Conservation (phyloP, 345 rosid species). For the Salix arbutifolia region DNA sequence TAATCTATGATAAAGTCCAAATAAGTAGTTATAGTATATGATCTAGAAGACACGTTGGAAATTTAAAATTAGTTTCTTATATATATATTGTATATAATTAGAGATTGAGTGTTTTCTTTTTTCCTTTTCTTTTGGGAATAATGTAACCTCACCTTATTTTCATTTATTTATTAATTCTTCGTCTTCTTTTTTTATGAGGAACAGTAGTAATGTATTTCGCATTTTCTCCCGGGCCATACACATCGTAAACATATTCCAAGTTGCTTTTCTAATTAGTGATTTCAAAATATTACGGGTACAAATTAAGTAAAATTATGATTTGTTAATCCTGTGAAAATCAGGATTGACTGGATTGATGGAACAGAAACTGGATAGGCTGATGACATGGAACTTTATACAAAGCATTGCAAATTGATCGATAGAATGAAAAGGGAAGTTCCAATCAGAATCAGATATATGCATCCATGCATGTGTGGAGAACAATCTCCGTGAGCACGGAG, state of each 20-base stretch:
- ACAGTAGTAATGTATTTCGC: too few relatives aligned
- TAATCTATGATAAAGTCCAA: too few relatives aligned
- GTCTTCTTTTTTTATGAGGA: not conserved
- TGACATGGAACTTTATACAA: constrained; percentile 17
- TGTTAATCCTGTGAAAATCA: not conserved
- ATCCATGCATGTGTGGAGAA: constrained; percentile 16
- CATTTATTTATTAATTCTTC: too few relatives aligned
- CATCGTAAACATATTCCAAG: not conserved
- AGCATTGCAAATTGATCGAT: not conserved
- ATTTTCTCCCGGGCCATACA: not conserved
- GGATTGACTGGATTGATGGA: not conserved
- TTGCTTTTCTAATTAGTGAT: not conserved
- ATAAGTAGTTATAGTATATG: too few relatives aligned
- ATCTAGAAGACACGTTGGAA: not conserved
- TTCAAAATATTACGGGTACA: not conserved
- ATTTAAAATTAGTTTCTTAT: too few relatives aligned
- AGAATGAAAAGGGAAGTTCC: not conserved
- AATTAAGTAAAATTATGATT: not conserved
- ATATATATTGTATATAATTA: too few relatives aligned
- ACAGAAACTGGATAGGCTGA: constrained; percentile 21
- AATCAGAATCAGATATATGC: not conserved
- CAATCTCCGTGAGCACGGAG: constrained; percentile 18
- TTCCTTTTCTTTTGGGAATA: not conserved
- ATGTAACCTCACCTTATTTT: not conserved
- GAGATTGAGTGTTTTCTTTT: not conserved